These are phyloP conservation scores for Helichrysum umbraculigerum DNA, from an alignment of 129 eudicot species.

Conservation along the genomic window DNA sequence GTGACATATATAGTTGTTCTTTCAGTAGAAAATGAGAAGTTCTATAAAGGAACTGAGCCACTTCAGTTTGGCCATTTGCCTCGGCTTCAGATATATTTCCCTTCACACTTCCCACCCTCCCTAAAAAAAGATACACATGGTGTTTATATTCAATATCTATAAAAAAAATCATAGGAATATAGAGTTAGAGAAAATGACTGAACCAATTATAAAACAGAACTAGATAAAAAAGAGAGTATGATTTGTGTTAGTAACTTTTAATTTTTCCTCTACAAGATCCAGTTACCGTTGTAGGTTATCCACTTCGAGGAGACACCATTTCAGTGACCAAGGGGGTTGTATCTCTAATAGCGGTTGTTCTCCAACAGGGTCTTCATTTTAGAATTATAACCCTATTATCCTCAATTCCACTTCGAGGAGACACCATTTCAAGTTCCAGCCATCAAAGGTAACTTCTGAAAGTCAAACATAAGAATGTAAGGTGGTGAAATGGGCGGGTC, in stretches of 20 bases:
- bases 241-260: constrained; percentile 25
- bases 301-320: constrained; percentile 98
- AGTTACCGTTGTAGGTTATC: constrained; percentile 98
- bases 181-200: constrained; percentile 1
- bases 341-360: constrained; percentile 87
- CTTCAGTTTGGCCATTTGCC: constrained; percentile 82
- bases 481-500: too few relatives aligned
- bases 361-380: constrained; percentile 12
- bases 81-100: constrained; percentile 73
- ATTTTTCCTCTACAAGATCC: constrained; percentile 55
- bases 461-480: too few relatives aligned
- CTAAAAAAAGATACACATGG: neutral
- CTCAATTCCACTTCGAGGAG: too few relatives aligned
- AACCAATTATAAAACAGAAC: constrained; percentile 10
- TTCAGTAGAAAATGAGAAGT: constrained; percentile 78
- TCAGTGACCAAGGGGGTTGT: constrained; percentile 99
- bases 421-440: too few relatives aligned
- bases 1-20: constrained; percentile 97
- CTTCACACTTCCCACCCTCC: constrained; percentile 7
- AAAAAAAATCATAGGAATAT: neutral
- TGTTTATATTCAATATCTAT: constrained; percentile 16
- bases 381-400: too few relatives aligned
- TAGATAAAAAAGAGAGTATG: neutral
- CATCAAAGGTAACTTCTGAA: too few relatives aligned
- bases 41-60: constrained; percentile 90